Evolutionary conservation across 495 filamentous ascomycete species (phyloP).

Genomic region (Aspergillus hancockii): DNA sequence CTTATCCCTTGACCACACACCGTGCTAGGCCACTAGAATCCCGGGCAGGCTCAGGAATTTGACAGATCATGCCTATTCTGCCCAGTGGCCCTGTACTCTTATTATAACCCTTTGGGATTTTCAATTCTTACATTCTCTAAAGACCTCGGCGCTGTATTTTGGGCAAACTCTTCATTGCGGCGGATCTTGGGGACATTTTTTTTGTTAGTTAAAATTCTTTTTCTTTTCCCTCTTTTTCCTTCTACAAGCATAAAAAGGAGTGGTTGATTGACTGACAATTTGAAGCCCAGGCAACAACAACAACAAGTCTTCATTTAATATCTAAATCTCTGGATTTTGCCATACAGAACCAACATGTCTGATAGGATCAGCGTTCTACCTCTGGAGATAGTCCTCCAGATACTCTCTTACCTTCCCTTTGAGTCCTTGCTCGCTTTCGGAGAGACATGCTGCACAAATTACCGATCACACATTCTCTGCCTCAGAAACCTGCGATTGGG

Average conservation of each 20-base stretch:
- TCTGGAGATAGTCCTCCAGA: slow-evolving; percentile 34
- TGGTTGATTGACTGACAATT: neutral
- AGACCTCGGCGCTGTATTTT: too few species aligned
- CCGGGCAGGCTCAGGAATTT: too few species aligned
- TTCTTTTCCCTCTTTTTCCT: slow-evolving; percentile 6
- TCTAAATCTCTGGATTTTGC: neutral
- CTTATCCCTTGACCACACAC: neutral
- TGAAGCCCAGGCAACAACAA: neutral
- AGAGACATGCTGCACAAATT: slow-evolving; percentile 31
- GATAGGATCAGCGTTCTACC: slow-evolving; percentile 28
- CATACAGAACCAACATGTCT: slow-evolving; percentile 12
- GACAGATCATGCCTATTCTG: too few species aligned
- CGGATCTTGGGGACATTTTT: neutral
- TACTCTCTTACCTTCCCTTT: slow-evolving; percentile 36
- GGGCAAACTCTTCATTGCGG: too few species aligned
- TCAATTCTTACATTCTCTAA: too few species aligned
- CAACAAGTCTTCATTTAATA: neutral
- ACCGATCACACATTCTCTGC: slow-evolving; percentile 29
- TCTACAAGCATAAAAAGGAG: neutral
- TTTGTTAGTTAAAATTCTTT: neutral
- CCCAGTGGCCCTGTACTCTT: too few species aligned
- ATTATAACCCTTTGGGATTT: too few species aligned
- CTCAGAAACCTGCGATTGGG: slow-evolving; percentile 31
- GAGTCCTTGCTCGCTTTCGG: slow-evolving; percentile 35
- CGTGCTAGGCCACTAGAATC: too few species aligned